Evolutionary conservation across 331 rosid genomes (phyloP), one percentile per base, ranked within the genome.

Genomic region (Cucumis variabilis): DNA sequence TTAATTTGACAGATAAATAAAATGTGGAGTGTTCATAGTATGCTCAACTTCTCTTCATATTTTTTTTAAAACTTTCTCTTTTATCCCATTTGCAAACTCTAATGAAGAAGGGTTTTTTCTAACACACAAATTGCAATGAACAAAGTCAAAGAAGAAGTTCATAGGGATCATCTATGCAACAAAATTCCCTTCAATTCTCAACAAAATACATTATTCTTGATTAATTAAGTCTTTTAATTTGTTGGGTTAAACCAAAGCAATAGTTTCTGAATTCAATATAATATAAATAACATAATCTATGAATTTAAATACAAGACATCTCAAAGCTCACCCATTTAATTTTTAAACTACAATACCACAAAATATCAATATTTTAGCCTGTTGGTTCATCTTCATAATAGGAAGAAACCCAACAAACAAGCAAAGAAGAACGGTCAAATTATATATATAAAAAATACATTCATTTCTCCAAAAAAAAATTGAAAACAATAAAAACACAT

Each of bases 161-260:
- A 37, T 37, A 68, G 98, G 96, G 87, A 94, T 95, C 63, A 95
- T 94, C 80, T 92, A 95, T 78, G 98, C 96, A 68, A 90, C 93
- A 74, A 93, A 58, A 58, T 16, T 8, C 21, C 9, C 4, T 3
- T 16, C 21, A 13, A 58, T 16, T 58, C 63, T 58, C 1, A 58
- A 15, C 8, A 37, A 58, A 58, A 58, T 58, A 58, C 7, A 58
- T 48, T 86, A 25, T n/a, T 78, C 28, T 58, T 63, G 27, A 58
- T 67, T 24, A 67, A 60, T 84, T 13, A 83, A 25, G 21, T 30
- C 23, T 37, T 83, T 12, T 21, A 20, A n/a, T n/a, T n/a, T n/a
- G n/a, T 82, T 82, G 51, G 27, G 33, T 60, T 55, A 7, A 78
- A 50, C 27, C 14, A 24, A n/a, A 51, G 17, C 44, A 51, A 78